Percentiles rank a stretch among this genome's conserved stretches.
Evolutionary conservation across 306 rosid species (phyloP).

Genomic region (Malus fusca): DNA sequence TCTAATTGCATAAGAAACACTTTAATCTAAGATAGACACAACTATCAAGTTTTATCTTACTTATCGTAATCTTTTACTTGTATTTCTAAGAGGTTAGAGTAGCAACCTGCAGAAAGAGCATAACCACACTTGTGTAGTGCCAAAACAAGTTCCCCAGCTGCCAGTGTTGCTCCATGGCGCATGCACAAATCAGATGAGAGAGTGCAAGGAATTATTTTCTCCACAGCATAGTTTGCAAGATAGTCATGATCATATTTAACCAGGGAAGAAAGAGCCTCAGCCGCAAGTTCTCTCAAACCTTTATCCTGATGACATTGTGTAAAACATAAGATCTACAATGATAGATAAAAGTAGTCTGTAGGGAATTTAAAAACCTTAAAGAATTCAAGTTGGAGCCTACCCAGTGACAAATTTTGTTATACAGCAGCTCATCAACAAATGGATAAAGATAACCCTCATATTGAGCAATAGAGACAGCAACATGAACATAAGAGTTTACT

Average conservation of each 20-base stretch:
- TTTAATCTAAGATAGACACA: not conserved
- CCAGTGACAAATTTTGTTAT: constrained; percentile 90
- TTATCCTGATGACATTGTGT: constrained; percentile 51
- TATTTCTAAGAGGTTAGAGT: constrained; percentile 10
- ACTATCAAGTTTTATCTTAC: not conserved
- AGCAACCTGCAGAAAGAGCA: constrained; percentile 61
- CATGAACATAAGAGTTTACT: constrained; percentile 61
- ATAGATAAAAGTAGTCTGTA: not conserved
- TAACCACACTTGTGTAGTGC: constrained; percentile 59
- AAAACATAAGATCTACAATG: not conserved
- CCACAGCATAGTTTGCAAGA: constrained; percentile 54
- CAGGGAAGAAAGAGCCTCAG: constrained; percentile 74
- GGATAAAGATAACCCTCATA: constrained; percentile 77
- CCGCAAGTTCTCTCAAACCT: constrained; percentile 93
- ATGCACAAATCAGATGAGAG: constrained; percentile 91
- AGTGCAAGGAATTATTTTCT: constrained; percentile 73
- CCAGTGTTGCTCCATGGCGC: constrained; percentile 94
- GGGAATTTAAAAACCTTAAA: not conserved
- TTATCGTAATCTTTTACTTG: not conserved
- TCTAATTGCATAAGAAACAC: not conserved
- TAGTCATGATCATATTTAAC: constrained; percentile 73
- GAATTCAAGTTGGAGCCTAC: constrained; percentile 39
- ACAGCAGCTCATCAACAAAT: constrained; percentile 70
- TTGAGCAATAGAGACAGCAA: constrained; percentile 72
- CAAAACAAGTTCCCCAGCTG: constrained; percentile 73